phyloP scores from a whole-genome alignment of 2,329 filamentous ascomycete species.

The Calonectria pauciramosa region DNA sequence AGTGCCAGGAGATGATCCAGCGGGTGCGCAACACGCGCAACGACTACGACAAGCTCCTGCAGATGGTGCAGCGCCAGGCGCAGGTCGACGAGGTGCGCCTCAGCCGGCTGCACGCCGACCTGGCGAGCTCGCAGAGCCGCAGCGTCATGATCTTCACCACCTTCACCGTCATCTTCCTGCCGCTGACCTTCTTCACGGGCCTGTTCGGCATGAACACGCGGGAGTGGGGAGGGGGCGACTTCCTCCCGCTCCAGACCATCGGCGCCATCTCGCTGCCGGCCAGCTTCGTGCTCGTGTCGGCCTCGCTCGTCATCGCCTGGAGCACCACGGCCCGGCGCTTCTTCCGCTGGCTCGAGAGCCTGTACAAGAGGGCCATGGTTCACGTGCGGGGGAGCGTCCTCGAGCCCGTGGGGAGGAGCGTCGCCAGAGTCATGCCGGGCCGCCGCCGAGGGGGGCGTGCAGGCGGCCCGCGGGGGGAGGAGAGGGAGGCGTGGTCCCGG shows the following conservation, averaged over 20 bases:
- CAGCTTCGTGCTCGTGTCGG: slow-evolving; percentile 62
- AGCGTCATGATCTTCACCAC: slow-evolving; percentile 77
- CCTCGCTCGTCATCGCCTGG: slow-evolving; percentile 69
- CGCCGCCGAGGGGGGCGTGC: slow-evolving; percentile 24
- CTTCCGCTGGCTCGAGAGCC: slow-evolving; percentile 41
- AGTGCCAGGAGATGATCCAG: slow-evolving; percentile 69
- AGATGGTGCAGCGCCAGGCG: slow-evolving; percentile 76
- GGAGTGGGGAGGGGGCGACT: slow-evolving; percentile 69
- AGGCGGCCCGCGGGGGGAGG: slow-evolving; percentile 34
- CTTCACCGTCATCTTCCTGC: slow-evolving; percentile 74
- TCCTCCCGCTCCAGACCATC: slow-evolving; percentile 59
- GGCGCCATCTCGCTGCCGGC: slow-evolving; percentile 63
- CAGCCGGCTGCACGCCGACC: slow-evolving; percentile 72
- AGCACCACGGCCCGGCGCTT: slow-evolving; percentile 59
- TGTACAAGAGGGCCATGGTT: slow-evolving; percentile 28
- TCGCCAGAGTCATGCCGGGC: slow-evolving; percentile 34
- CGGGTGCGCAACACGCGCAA: slow-evolving; percentile 70
- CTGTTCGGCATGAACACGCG: slow-evolving; percentile 75
- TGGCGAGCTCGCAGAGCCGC: slow-evolving; percentile 72
- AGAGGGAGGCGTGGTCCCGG: slow-evolving; percentile 28
- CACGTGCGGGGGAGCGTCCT: slow-evolving; percentile 43
- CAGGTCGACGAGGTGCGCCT: slow-evolving; percentile 76
- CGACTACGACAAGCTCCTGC: slow-evolving; percentile 75
- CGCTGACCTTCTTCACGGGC: slow-evolving; percentile 75
- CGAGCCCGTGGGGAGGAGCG: slow-evolving; percentile 35